Evolutionary conservation across 2,329 filamentous ascomycete species (phyloP), one percentile per base, ranked within the genome.

Genomic region (Colletotrichum liaoningense): DNA sequence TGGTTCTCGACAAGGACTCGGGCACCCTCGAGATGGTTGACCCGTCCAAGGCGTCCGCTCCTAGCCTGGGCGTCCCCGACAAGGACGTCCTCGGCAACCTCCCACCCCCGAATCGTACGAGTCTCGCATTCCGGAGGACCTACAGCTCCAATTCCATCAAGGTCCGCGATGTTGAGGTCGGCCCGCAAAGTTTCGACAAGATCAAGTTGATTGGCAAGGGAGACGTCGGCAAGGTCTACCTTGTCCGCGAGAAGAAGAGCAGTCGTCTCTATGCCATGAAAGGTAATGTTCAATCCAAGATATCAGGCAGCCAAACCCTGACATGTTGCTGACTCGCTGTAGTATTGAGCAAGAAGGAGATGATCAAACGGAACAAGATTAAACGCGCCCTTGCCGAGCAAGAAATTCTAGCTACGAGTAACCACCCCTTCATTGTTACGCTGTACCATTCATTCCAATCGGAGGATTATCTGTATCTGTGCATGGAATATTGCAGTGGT

Each of bases 321-420:
- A 69, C 58, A 7, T 38, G 24, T 71, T 67, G 78, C 84, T 88
- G 78, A 89, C 82, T 67, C 56, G 64, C 64, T 66, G 19, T 80
- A 98, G 97, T 99, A 6, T 83, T 99, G 83, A 98, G 95, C 89
- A 99, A 99, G 86, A 98, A 98, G 88, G 97, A 99, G 84, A 99
- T 99, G 97, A 99, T 99, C 84, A 99, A 99, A 87, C 93, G 97
- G 72, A 99, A 99, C 88, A 99, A 99, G 89, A 99, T 99, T 86
- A 99, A 99, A 89, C 92, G 97, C 81, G 97, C 97, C 16, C 88
- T 99, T 77, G 97, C 97, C 49, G 97, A 99, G 85, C 97, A 98
- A 82, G 97, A 99, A 83, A 99, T 99, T 76, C 87, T 99, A 67
- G 97, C 97, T 9, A 99, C 97, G 55, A 98, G 96, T 87, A 99